Base-by-base conservation (phyloP, 2,329 filamentous ascomycete genomes). In the Daldinia sp. region DNA sequence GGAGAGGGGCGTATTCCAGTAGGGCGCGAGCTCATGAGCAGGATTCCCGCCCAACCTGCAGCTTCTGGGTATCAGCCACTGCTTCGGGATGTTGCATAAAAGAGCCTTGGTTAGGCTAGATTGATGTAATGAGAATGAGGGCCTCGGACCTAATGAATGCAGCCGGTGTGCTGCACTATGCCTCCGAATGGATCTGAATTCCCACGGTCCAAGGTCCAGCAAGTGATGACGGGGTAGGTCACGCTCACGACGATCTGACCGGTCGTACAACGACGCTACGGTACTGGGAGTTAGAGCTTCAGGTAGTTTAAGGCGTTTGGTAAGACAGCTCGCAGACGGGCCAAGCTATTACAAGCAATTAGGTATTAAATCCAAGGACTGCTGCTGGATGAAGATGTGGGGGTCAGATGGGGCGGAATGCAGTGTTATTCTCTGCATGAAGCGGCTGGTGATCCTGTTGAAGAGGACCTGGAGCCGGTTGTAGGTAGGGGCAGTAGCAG, bases 331-430 rank as follows among this genome's bases (percentile, higher is more conserved):
- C 55, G 55, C 57, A 46, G 56, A 69, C 53, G 63, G 20, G 54
- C 62, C 63, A 48, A 57, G 62, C 59, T 42, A 56, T 35, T 58
- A 48, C 63, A 53, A 57, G 62, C 59, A 37, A 56, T 35, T 58
- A 48, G 63, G 50, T 51, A 60, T 53, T n/a, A n/a, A 39, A 65
- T 60, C 69, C 66, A 68, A 62, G 64, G 28, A 50, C 35, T 33
- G 53, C 26, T 18, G 35, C 37, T 60, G 23, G 30, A 46, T 15
- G 46, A 20, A 59, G 51, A 59, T 35, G 69, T 72, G 69, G 69
- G 69, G 69, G 69, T 72, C 69, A 67, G 61, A 72, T 30, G 55
- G 69, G 63, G 59, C 70, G 63, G 41, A 48, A 69, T 65, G 65
- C 56, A 64, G 60, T 64, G 68, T 58, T 59, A 62, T 54, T 58